Evolutionary conservation across 2,329 filamentous ascomycete species (phyloP).

Genomic region (Berkeleyomyces rouxiae): DNA sequence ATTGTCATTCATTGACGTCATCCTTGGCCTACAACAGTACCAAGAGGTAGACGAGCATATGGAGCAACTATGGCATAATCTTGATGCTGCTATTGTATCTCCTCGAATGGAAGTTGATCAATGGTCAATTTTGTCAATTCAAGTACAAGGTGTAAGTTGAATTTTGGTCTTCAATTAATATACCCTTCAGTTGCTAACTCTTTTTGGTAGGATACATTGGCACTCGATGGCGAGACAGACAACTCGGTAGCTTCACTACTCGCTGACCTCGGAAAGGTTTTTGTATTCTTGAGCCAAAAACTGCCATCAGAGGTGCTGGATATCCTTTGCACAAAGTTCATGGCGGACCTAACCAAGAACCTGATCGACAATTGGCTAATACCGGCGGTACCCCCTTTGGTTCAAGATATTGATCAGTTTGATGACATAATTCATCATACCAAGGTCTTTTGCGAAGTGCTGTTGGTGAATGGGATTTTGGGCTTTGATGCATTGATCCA

Average conservation of each 20-base stretch:
- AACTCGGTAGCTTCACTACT: constrained; percentile 34
- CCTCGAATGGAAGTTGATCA: constrained; percentile 37
- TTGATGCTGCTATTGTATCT: constrained; percentile 43
- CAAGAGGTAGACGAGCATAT: constrained; percentile 45
- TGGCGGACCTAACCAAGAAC: constrained; percentile 49
- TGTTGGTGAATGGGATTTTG: constrained; percentile 48
- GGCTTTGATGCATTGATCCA: constrained; percentile 47
- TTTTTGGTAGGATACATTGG: constrained; percentile 26
- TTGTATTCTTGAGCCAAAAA: constrained; percentile 34
- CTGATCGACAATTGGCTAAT: constrained; percentile 63
- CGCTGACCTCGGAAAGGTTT: constrained; percentile 33
- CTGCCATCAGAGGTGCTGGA: constrained; percentile 38
- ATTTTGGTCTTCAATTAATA: neutral
- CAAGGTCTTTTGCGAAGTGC: constrained; percentile 42
- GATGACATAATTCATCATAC: constrained; percentile 52
- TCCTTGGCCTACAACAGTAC: constrained; percentile 39
- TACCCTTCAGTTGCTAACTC: neutral
- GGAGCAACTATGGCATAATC: constrained; percentile 41
- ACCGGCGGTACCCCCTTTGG: constrained; percentile 55
- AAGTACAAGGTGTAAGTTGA: constrained; percentile 24
- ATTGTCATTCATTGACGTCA: constrained; percentile 36
- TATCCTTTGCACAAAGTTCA: constrained; percentile 50
- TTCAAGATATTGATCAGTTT: constrained; percentile 55
- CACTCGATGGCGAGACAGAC: constrained; percentile 27
- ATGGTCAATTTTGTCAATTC: constrained; percentile 24